Evolutionary conservation across 345 rosid genomes (phyloP).

Genomic region (Laguncularia racemosa): DNA sequence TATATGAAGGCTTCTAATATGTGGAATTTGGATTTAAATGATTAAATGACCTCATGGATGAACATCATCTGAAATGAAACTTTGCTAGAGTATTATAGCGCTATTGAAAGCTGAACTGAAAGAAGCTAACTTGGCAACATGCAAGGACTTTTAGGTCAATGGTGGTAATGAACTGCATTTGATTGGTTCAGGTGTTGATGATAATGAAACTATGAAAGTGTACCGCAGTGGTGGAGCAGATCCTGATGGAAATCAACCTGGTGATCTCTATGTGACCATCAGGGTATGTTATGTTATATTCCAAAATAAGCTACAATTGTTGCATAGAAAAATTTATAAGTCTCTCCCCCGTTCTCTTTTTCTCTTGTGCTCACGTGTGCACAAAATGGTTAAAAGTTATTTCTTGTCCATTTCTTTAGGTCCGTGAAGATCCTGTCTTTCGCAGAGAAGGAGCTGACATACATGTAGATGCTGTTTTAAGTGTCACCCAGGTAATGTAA

Average conservation of each 20-base stretch:
- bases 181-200: constrained; percentile 59
- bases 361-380: neutral
- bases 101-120: too few relatives aligned
- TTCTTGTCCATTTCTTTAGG: constrained; percentile 27
- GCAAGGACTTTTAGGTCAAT: neutral
- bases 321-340: too few relatives aligned
- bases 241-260: constrained; percentile 93
- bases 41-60: too few relatives aligned
- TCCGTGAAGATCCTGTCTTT: constrained; percentile 90
- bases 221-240: constrained; percentile 86
- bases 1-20: too few relatives aligned
- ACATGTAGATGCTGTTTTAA: constrained; percentile 77
- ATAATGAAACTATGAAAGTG: constrained; percentile 66
- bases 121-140: too few relatives aligned
- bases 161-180: neutral
- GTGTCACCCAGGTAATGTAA: constrained; percentile 65
- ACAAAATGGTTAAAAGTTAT: neutral
- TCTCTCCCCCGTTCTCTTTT: neutral
- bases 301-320: too few relatives aligned
- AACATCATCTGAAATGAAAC: too few relatives aligned
- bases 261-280: constrained; percentile 77
- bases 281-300: constrained; percentile 32
- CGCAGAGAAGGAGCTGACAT: constrained; percentile 90
- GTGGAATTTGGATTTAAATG: too few relatives aligned
- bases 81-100: too few relatives aligned